Base-by-base conservation (phyloP, 176 grass and related monocot genomes). In the Secale cereale region DNA sequence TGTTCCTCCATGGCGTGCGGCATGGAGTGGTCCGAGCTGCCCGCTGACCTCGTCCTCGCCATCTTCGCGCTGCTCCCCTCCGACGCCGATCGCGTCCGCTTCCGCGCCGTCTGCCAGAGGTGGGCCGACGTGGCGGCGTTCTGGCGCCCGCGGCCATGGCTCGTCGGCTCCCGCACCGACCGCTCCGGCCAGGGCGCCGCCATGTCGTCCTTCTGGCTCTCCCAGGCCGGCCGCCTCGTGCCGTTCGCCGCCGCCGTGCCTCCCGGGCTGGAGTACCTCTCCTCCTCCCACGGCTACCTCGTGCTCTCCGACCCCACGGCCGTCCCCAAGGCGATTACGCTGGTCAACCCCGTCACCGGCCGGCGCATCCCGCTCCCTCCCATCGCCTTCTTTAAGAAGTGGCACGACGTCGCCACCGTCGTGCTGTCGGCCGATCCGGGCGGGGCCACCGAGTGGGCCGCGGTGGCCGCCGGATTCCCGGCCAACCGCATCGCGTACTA, bases 91-190 rank as follows among this genome's bases (percentile, higher is more conserved):
- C 84, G 88, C 79, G 15, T 59, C 80, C 74, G 84, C 59, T 83
- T 90, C 88, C 59, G 84, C 43, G 65, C 73, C 74, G 84, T 90
- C 59, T 90, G 88, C 84, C 3, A 35, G 7, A 35, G 32, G 40
- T 90, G 88, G 88, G 52, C 15, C 65, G 83, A 25, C 19, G 83
- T 84, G 9, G 57, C 88, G 0, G 65, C 79, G 1, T 22, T 74
- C 54, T 90, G 88, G 83, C 88, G 73, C 73, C 88, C 79, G 52
- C 31, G 83, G 4, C 88, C 88, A 3, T 90, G 88, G 88, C 83
- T 90, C 73, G 32, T 90, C 15, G 84, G 88, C 3, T 90, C 79
- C 13, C 43, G 56, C 84, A 73, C 76, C 68, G 80, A 87, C 35
- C 45, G 80, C 22, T 79, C 85, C 12, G 85, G 85, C 80, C 45